Conservation (phyloP, 2,329 filamentous ascomycete genomes). For the Trichoderma sp. region DNA sequence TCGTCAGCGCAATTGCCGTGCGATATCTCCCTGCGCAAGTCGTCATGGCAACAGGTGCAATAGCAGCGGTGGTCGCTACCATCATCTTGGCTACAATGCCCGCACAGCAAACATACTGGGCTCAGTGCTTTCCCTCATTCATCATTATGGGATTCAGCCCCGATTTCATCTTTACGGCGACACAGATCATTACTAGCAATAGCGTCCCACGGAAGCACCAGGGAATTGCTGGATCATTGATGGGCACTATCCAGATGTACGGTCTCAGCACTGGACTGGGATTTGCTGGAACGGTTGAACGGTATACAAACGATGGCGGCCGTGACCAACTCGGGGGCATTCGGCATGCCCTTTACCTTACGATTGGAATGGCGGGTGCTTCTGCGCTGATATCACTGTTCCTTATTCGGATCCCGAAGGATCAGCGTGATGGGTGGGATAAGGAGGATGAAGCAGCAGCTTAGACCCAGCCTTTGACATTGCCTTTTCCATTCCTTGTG, state of each 20-base stretch:
- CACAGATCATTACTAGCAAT: slow-evolving; percentile 56
- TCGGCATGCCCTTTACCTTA: slow-evolving; percentile 45
- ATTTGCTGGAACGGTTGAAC: slow-evolving; percentile 39
- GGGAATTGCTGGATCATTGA: slow-evolving; percentile 51
- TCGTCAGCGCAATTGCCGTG: slow-evolving; percentile 46
- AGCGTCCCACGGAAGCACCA: slow-evolving; percentile 49
- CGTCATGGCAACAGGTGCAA: slow-evolving; percentile 48
- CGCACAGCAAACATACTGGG: slow-evolving; percentile 43
- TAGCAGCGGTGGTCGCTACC: slow-evolving; percentile 26
- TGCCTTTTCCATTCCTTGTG: neutral
- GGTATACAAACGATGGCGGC: slow-evolving; percentile 20
- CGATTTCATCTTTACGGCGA: slow-evolving; percentile 50
- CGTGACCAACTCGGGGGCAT: slow-evolving; percentile 35
- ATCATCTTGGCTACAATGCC: slow-evolving; percentile 44
- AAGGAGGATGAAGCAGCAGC: slow-evolving; percentile 4
- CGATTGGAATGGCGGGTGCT: slow-evolving; percentile 36
- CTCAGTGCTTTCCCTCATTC: slow-evolving; percentile 43
- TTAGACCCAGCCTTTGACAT: neutral
- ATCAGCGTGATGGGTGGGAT: slow-evolving; percentile 40
- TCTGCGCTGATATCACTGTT: slow-evolving; percentile 38
- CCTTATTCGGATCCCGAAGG: slow-evolving; percentile 44
- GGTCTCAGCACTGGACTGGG: slow-evolving; percentile 36
- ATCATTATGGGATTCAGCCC: slow-evolving; percentile 42
- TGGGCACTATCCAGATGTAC: slow-evolving; percentile 43
- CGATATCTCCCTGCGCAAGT: slow-evolving; percentile 48